phyloP scores from a whole-genome alignment of 2,329 filamentous ascomycete species.

The Sporothrix brasiliensis region DNA sequence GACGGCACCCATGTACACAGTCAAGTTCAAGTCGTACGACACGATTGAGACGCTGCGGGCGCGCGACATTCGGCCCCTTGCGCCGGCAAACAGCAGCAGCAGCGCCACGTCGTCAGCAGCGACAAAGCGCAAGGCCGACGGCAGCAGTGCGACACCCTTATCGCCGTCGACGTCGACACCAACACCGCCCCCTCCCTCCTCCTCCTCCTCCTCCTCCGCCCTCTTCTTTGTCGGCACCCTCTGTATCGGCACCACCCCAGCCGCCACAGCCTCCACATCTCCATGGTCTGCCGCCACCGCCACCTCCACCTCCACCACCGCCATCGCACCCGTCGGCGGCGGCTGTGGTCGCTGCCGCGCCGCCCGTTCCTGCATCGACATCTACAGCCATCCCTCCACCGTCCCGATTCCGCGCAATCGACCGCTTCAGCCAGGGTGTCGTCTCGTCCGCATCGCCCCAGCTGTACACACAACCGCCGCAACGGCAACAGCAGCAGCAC shows the following conservation, averaged over 20 bases:
- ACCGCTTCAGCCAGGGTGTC: slow-evolving; percentile 48
- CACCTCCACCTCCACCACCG: slow-evolving; percentile 31
- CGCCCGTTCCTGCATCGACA: not conserved
- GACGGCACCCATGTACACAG: slow-evolving; percentile 88
- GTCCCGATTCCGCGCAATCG: slow-evolving; percentile 31
- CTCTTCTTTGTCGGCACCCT: slow-evolving; percentile 41
- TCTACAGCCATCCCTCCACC: slow-evolving; percentile 12
- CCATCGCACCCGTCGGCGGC: not conserved
- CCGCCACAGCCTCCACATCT: slow-evolving; percentile 1
- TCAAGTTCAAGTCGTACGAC: slow-evolving; percentile 92
- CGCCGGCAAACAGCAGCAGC: not conserved
- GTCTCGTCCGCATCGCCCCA: slow-evolving; percentile 61
- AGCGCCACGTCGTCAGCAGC: not conserved
- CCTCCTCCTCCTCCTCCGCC: slow-evolving; percentile 19
- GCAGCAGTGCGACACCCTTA: slow-evolving; percentile 48
- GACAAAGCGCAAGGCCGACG: slow-evolving; percentile 81
- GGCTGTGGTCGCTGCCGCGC: not conserved
- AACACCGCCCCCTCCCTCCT: slow-evolving; percentile 11
- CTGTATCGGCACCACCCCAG: slow-evolving; percentile 40
- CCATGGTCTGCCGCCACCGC: not conserved
- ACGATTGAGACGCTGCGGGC: slow-evolving; percentile 79
- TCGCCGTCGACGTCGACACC: not conserved
- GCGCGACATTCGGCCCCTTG: slow-evolving; percentile 80
- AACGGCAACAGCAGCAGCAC: slow-evolving; percentile 57
- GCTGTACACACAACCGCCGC: slow-evolving; percentile 60